Conservation (phyloP, 2,329 filamentous ascomycete species). For the Parastagonospora nodorum region DNA sequence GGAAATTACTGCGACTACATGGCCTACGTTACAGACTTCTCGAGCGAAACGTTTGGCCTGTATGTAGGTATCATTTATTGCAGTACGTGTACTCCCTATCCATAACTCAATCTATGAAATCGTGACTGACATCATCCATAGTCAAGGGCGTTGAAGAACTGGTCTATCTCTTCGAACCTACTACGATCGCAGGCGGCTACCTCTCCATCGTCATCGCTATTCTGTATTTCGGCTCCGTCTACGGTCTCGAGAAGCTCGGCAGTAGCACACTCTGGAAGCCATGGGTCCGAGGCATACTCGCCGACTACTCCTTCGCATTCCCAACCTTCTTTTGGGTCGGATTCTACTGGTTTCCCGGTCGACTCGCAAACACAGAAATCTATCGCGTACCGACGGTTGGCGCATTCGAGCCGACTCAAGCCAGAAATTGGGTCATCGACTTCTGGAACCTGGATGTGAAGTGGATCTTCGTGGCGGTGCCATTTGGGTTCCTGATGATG, state of each 20-base stretch:
- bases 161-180: slow-evolving; percentile 54
- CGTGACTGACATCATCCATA: slow-evolving; percentile 20
- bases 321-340: slow-evolving; percentile 61
- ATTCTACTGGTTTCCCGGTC: slow-evolving; percentile 58
- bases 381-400: slow-evolving; percentile 50
- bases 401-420: slow-evolving; percentile 55
- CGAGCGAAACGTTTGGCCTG: slow-evolving; percentile 58
- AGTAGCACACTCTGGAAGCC: slow-evolving; percentile 52
- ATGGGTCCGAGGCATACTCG: slow-evolving; percentile 52
- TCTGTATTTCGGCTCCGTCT: slow-evolving; percentile 58
- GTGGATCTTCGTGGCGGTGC: slow-evolving; percentile 60
- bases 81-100: slow-evolving; percentile 36
- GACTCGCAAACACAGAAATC: slow-evolving; percentile 49
- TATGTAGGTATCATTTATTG: slow-evolving; percentile 64
- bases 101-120: too few species aligned
- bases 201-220: slow-evolving; percentile 57
- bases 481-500: slow-evolving; percentile 60
- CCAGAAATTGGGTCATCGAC: slow-evolving; percentile 55
- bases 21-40: slow-evolving; percentile 64
- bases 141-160: slow-evolving; percentile 64
- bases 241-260: slow-evolving; percentile 56
- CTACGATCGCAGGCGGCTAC: slow-evolving; percentile 52
- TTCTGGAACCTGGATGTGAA: slow-evolving; percentile 59
- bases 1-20: slow-evolving; percentile 63
- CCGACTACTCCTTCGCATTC: slow-evolving; percentile 56